Percentiles rank a stretch among this genome's conserved stretches.
phyloP scores from a whole-genome alignment of 202 grass and related monocot genomes.

The Panicum virgatum region DNA sequence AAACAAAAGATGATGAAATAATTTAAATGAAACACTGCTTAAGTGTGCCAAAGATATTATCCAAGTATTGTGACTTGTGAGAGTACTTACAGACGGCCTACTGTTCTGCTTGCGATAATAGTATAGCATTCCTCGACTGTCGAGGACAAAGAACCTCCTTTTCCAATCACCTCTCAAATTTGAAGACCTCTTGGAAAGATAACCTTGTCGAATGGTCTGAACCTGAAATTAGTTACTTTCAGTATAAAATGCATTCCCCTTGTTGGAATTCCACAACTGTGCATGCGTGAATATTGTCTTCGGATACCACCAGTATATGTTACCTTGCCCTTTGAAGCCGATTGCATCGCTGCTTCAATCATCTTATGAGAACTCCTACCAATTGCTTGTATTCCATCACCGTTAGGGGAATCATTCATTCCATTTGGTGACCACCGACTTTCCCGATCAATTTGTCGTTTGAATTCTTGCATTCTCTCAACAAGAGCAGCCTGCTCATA shows the following conservation, averaged over 20 bases:
- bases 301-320: constrained; percentile 12
- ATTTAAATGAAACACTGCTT: constrained; percentile 7
- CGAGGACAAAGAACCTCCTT: constrained; percentile 99
- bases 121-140: constrained; percentile 96
- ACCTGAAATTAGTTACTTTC: constrained; percentile 63
- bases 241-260: constrained; percentile 12
- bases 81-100: constrained; percentile 80
- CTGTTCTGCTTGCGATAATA: constrained; percentile 93
- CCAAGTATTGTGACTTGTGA: background rate
- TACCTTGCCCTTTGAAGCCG: constrained; percentile 93
- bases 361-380: constrained; percentile 98
- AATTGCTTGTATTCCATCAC: constrained; percentile 96
- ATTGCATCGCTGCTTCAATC: constrained; percentile 96
- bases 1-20: background rate
- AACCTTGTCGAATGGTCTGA: constrained; percentile 97
- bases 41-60: constrained; percentile 8
- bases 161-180: constrained; percentile 99
- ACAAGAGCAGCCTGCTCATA: constrained; percentile 86
- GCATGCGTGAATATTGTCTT: constrained; percentile 23
- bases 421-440: constrained; percentile 84
- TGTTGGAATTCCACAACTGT: background rate
- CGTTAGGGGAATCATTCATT: constrained; percentile 73
- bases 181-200: constrained; percentile 97
- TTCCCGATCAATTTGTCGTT: constrained; percentile 94
- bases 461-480: constrained; percentile 99